Evolutionary conservation across 495 filamentous ascomycete genomes (phyloP), one percentile per base, ranked within the genome.

Genomic region (Penicillium angulare): DNA sequence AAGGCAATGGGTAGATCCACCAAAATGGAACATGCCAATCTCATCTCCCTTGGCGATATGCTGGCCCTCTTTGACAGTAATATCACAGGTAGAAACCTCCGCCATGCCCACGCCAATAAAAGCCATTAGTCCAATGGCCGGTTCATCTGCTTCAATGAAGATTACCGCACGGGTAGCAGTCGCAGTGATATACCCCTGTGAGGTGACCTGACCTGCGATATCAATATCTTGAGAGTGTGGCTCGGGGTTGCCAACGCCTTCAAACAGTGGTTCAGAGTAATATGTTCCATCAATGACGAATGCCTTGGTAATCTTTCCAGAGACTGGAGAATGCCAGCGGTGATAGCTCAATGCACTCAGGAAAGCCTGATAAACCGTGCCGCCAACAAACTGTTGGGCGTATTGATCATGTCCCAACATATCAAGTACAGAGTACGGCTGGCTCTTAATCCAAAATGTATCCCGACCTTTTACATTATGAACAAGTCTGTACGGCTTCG

Each of bases 21-120:
- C 86, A 65, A 84, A 88, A 61, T 88, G 86, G 63, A 89, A 89
- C 84, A 86, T 87, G 17, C 85, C 86, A 32, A 82, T 66, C 62
- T 86, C 65, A 7, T 88, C 80, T 13, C 86, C 86, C 67, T 88
- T 88, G 10, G 62, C 65, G 8, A 89, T 55, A 27, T 71, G 68
- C 60, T 87, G 74, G 0, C 84, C 86, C 42, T 80, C 75, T 48
- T 69, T 67, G 1, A 87, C 82, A 2, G 78, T 81, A 29, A 87
- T 81, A 35, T 89, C 86, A 52, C 84, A 87, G 3, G 83, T 83
- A 35, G 77, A 82, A 6, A 88, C 83, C 57, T 90, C 86, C 16
- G 79, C 79, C 86, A 89, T 90, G 9, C 84, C 86, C 1, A 89
- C 73, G 4, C 74, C 77, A 16, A 90, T 66, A 35, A 87, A 81